Evolutionary conservation across 2,329 filamentous ascomycete species (phyloP).

Genomic region (Trematosphaeria pertusa): DNA sequence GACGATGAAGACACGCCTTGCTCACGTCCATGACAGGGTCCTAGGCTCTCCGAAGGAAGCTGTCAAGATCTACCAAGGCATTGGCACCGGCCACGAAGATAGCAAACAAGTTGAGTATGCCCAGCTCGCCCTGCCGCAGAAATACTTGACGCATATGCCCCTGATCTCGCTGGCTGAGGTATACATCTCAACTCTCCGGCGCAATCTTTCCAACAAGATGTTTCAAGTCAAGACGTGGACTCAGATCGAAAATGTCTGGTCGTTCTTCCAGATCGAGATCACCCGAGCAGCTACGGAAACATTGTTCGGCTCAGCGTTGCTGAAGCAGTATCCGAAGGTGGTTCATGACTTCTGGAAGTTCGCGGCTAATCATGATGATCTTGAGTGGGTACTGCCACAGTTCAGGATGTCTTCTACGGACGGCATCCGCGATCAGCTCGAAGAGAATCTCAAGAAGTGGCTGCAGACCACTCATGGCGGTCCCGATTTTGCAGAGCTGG

Average conservation of each 20-base stretch:
- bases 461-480: conserved; percentile 22
- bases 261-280: conserved; percentile 36
- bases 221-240: conserved; percentile 38
- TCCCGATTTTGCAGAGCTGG: conserved; percentile 20
- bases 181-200: conserved; percentile 29
- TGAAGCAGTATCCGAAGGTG: conserved; percentile 33
- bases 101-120: conserved; percentile 7
- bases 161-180: conserved; percentile 18
- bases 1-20: background rate
- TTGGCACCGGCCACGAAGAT: background rate
- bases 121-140: conserved; percentile 13
- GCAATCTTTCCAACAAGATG: conserved; percentile 38
- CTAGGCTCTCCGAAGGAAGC: conserved; percentile 19
- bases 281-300: conserved; percentile 31
- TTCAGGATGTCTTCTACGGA: conserved; percentile 22
- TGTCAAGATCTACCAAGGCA: conserved; percentile 9
- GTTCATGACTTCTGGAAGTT: conserved; percentile 37
- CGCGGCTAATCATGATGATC: conserved; percentile 24
- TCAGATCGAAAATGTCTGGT: conserved; percentile 39
- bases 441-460: conserved; percentile 32
- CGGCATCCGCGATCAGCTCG: conserved; percentile 26
- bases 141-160: conserved; percentile 22
- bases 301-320: conserved; percentile 31
- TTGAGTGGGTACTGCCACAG: conserved; percentile 25
- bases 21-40: conserved; percentile 21